Base-by-base conservation (phyloP, 164 flowering plant species). In the Sextonia rubra region DNA sequence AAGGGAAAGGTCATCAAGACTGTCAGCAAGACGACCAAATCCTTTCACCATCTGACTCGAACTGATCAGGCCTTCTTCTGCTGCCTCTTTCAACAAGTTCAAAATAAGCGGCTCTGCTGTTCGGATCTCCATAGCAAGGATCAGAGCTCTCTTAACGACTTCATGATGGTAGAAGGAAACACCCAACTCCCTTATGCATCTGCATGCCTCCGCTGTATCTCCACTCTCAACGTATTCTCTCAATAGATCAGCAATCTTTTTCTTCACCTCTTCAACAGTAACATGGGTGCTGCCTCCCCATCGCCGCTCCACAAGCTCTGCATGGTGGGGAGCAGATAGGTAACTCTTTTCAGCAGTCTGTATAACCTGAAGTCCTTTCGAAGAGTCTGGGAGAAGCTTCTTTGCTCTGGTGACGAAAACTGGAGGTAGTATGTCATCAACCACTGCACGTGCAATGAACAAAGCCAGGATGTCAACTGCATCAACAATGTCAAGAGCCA, bases 311-410 rank as follows among this genome's bases (percentile, higher is more conserved):
- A 96, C 92, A 67, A 96, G 84, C 71, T 96, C 99, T n/a, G 99
- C 99, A 86, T 96, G 98, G 78, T 96, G 99, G 14, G 98, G 97
- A 49, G 99, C 99, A 1, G 97, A 96, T 22, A 93, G 91, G 79
- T 93, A 96, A 79, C 98, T 93, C 83, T 96, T 96, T 77, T 88
- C 97, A 47, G 99, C 99, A 65, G 89, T 89, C 68, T 87, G 90
- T 52, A 96, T 62, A 64, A 80, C 98, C 77, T 87, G 86, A 72
- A 78, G 78, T 15, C 98, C 98, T 77, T 90, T 90, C 22, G 98
- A 89, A 32, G 89, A 80, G 60, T 89, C 97, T 20, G 88, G 74
- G 37, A 96, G 86, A 3, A 83, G 74, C 71, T 87, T 87, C 78
- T 79, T 84, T 24, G 93, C 99, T 77, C 89, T 87, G 22, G 89